Evolutionary conservation across 768 basidiomycete genomes (phyloP), one percentile per base, ranked within the genome.

Genomic region (Gloeophyllum trabeum): DNA sequence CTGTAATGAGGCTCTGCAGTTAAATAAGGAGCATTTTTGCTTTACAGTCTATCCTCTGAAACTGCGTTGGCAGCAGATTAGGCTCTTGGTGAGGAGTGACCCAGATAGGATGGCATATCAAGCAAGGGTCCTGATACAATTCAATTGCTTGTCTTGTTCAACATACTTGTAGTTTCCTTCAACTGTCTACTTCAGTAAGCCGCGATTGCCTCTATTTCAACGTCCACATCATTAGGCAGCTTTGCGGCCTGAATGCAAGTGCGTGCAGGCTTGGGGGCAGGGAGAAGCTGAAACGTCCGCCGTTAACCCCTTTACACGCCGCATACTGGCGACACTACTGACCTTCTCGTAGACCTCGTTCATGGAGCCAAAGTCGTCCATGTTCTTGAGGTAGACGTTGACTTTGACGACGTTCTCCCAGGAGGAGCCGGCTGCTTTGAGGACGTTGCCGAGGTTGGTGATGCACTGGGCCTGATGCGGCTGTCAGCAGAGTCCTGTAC

Each of bases 191-290:
- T 18, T 51, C 23, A 51, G 12, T 22, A 26, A 24, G 69, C 57
- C n/a, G 79, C 76, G 45, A 80, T 78, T 5, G 69, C 74, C 56
- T 85, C 83, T 30, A 85, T 77, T 64, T 88, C 84, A 34, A 84
- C 67, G 49, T 81, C 70, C 4, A 83, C 81, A 46, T 81, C 80
- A 49, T 67, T 66, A 0, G 82, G 82, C 25, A 86, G 64, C 48
- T 71, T 70, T 5, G 71, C 79, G 10, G 76, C 80, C 61, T 86
- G 81, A 47, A 89, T 82, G 56, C 79, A 81, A 6, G 81, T 82
- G 42, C 84, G 62, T 5, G 83, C 76, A 7, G 85, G 86, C 61
- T 84, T 84, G 13, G 72, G 73, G 24, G 55, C 61, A 0, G 73
- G 74, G 22, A 74, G 51, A 6, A 72, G 46, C 71, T 73, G 35